Base-by-base conservation (phyloP, 768 basidiomycete genomes). In the Suillus subluteus region DNA sequence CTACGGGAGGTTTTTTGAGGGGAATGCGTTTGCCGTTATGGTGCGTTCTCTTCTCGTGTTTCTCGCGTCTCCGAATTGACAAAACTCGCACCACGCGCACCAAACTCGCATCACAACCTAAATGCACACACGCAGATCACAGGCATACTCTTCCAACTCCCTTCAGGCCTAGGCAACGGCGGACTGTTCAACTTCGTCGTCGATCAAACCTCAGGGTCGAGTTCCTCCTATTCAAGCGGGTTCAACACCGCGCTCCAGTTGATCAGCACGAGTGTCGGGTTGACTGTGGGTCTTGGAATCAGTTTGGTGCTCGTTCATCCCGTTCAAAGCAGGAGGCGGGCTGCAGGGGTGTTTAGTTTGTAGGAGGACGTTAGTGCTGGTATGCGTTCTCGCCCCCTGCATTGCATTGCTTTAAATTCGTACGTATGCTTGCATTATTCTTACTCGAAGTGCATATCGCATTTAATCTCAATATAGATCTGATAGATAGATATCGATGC, bases 111-210 rank as follows among this genome's bases (percentile, higher is more conserved):
- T 23, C 43, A 63, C 58, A 38, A 21, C 32, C 2, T 7, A 46
- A 46, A 40, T 32, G 15, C 1, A 21, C 35, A 6, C 35, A 5
- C 30, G 32, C 61, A 79, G 84, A 89, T 92, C 68, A 91, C 90
- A 0, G 92, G 91, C 30, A 91, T 95, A 58, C 82, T 95, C 18
- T 91, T 95, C 80, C 94, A 95, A 78, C 83, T 95, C 1, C 94
- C 93, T 0, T 91, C 91, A 9, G 94, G 93, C 46, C 83, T 95
- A 13, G 87, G 89, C 9, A 91, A 87, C 54, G 92, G 91, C 13
- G 94, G 94, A 38, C 85, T 95, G 8, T 83, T 96, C 68, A 87
- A 85, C 67, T 93, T 89, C 72, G 89, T 87, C 13, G 82, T 83
- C 43, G 79, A 85, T 68, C 82, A 86, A 66, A 81, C 86, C 30